Percentiles rank a stretch among this genome's conserved stretches.
Conservation (phyloP, 1,139 yeast species). For the Chernovozyma sophiae-reginae region DNA sequence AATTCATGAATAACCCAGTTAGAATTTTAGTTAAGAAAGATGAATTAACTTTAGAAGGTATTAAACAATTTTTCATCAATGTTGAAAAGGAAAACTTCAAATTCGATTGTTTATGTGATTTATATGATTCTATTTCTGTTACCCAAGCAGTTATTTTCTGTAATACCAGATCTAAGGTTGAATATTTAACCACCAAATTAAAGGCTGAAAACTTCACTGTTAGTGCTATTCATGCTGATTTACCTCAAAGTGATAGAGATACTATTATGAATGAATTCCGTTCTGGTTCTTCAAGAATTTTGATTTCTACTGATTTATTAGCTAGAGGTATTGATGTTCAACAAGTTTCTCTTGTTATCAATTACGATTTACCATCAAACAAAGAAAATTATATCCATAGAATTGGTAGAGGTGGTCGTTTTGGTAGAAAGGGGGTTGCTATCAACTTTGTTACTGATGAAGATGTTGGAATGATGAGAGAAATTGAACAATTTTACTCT, state of each 20-base stretch:
- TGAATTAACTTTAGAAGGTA: conserved; percentile 97
- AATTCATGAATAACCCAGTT: conserved; percentile 96
- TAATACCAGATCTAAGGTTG: conserved; percentile 98
- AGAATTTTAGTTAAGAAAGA: conserved; percentile 97
- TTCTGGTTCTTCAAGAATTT: conserved; percentile 95
- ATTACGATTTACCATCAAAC: conserved; percentile 96
- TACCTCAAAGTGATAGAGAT: conserved; percentile 96
- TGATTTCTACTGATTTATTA: conserved; percentile 94
- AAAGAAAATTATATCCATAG: conserved; percentile 98
- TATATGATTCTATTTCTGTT: conserved; percentile 95
- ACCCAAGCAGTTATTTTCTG: conserved; percentile 99
- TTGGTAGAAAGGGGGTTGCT: conserved; percentile 99
- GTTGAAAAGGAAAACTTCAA: conserved; percentile 92
- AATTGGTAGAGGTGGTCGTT: conserved; percentile 99
- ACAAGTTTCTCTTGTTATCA: conserved; percentile 96
- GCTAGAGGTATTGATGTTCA: conserved; percentile 99
- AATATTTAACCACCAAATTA: conserved; percentile 84
- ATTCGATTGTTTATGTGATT: conserved; percentile 93
- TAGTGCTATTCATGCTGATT: conserved; percentile 95
- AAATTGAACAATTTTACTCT: conserved; percentile 96
- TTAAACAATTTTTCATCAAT: conserved; percentile 92
- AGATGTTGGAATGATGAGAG: conserved; percentile 93
- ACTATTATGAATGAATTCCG: conserved; percentile 98
- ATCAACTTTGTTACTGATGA: conserved; percentile 92
- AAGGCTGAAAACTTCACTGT: conserved; percentile 89